Percentiles rank a stretch among this genome's conserved stretches.
phyloP scores from a whole-genome alignment of 768 basidiomycete species.

The Termitomyces bulborhizus region DNA sequence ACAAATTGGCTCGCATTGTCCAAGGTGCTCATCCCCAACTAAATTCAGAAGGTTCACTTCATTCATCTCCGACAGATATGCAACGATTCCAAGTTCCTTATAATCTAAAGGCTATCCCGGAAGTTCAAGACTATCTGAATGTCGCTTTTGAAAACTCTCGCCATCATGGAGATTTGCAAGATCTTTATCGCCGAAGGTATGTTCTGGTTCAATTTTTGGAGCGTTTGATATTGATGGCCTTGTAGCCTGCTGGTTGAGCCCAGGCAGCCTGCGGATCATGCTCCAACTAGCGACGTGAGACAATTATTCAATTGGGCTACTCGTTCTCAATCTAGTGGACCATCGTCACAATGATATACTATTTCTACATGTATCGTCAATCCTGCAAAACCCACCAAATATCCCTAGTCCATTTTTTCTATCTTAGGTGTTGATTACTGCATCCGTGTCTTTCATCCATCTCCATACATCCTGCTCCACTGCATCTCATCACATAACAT shows the following conservation, averaged over 20 bases:
- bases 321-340: conserved; percentile 38
- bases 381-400: conserved; percentile 9
- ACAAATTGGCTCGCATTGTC: conserved; percentile 81
- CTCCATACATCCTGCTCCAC: conserved; percentile 11
- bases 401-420: conserved; percentile 10
- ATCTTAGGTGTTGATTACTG: conserved; percentile 15
- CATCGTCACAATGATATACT: conserved; percentile 31
- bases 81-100: conserved; percentile 88
- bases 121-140: conserved; percentile 77
- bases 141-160: conserved; percentile 70
- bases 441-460: conserved; percentile 5
- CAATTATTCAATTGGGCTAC: conserved; percentile 78
- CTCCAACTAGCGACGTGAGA: conserved; percentile 62
- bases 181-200: conserved; percentile 81
- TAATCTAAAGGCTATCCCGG: conserved; percentile 82
- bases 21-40: conserved; percentile 44
- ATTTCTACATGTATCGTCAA: conserved; percentile 33
- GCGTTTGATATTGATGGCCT: conserved; percentile 4
- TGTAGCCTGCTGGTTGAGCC: conserved; percentile 77
- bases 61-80: conserved; percentile 52
- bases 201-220: conserved; percentile 36
- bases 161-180: conserved; percentile 77
- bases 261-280: conserved; percentile 68
- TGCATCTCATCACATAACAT: conserved; percentile 9
- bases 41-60: not conserved